Evolutionary conservation across 208 protist genomes (phyloP).

Genomic region (Acanthamoeba lenticulata): DNA sequence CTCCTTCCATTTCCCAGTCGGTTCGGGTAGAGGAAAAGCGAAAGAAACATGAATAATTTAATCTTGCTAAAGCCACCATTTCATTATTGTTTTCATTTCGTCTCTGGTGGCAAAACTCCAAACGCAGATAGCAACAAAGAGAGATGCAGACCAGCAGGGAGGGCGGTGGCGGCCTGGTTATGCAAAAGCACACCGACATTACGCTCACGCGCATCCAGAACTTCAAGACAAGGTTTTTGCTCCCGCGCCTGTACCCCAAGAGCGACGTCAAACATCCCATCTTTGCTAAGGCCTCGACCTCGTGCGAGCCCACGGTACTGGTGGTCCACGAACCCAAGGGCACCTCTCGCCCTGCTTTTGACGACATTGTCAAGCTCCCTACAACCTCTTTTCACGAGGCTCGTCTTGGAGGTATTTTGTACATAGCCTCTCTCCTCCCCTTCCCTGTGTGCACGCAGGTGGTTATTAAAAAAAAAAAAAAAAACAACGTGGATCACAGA

Average conservation of each 20-base stretch:
- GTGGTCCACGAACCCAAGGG: not conserved
- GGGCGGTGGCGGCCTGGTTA: constrained; percentile 22
- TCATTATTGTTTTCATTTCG: too few species aligned
- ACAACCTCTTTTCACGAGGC: not conserved
- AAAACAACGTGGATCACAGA: not conserved
- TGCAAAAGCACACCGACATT: constrained; percentile 68
- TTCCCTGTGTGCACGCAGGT: not conserved
- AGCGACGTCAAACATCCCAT: not conserved
- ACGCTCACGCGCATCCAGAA: not conserved
- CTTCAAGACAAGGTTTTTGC: constrained; percentile 51
- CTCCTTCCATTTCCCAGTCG: too few species aligned
- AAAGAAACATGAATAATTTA: too few species aligned
- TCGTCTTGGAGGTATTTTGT: not conserved
- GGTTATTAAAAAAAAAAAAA: not conserved
- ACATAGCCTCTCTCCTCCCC: not conserved
- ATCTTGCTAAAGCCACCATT: too few species aligned
- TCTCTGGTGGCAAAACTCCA: not conserved
- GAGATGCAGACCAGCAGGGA: constrained; percentile 5
- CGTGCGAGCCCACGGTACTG: not conserved
- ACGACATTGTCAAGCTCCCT: not conserved
- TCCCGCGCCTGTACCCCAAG: not conserved
- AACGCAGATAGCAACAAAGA: not conserved
- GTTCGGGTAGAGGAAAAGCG: too few species aligned
- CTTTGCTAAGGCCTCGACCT: not conserved
- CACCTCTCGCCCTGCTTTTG: not conserved